These are phyloP conservation scores for Auxenochlorella protothecoides DNA, from an alignment of 139 green algal species.

Conservation along the genomic window DNA sequence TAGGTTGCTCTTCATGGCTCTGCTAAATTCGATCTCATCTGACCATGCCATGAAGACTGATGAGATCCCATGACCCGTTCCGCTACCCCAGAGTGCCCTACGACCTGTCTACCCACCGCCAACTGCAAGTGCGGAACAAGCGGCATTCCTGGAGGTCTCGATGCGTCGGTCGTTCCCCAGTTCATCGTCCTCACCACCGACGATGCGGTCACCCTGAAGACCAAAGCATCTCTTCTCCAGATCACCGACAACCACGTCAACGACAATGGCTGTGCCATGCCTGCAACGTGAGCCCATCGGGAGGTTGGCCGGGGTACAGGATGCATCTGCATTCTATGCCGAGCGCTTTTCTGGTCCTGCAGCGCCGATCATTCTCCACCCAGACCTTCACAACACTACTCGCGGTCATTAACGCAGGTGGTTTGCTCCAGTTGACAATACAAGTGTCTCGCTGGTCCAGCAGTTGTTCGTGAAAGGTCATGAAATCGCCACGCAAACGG, in stretches of 20 bases:
- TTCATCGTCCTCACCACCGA: conserved; percentile 22
- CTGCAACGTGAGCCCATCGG: conserved; percentile 8
- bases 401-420: conserved; percentile 1
- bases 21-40: too few relatives aligned
- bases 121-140: conserved; percentile 15
- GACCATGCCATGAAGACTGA: too few relatives aligned
- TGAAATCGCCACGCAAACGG: conserved; percentile 16
- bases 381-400: background rate
- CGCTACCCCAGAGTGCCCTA: too few relatives aligned
- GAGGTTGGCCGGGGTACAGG: background rate
- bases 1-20: too few relatives aligned
- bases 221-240: conserved; percentile 8
- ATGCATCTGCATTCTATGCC: background rate
- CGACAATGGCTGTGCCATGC: conserved; percentile 11
- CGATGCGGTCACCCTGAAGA: conserved; percentile 13
- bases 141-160: conserved; percentile 4
- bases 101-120: background rate
- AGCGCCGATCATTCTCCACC: background rate
- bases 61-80: too few relatives aligned
- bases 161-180: background rate
- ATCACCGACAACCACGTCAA: conserved; percentile 14
- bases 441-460: conserved; percentile 12
- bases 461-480: conserved; percentile 13
- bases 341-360: background rate
- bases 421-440: conserved; percentile 18